Conservation (phyloP, 2,329 filamentous ascomycete species). For the Cladosporium oxysporum region DNA sequence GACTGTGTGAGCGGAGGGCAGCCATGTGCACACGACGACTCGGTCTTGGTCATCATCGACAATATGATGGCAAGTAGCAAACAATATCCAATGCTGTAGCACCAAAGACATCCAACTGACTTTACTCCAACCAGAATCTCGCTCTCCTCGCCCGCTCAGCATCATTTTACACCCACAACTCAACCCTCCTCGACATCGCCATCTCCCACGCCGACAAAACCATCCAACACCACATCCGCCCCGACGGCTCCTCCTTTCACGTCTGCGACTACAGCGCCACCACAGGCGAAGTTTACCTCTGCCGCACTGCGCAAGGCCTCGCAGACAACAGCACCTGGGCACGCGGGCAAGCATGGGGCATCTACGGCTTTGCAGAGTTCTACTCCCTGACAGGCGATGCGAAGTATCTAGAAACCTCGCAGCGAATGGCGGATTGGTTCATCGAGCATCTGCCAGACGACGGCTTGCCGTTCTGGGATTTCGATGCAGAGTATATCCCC, state of each 20-base stretch:
- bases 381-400: constrained; percentile 19
- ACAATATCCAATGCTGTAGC: not conserved
- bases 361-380: constrained; percentile 26
- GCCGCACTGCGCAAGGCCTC: constrained; percentile 25
- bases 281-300: constrained; percentile 24
- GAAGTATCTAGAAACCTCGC: constrained; percentile 20
- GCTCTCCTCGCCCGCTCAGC: constrained; percentile 23
- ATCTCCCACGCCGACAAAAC: constrained; percentile 24
- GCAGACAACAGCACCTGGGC: constrained; percentile 27
- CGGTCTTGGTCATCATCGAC: constrained; percentile 26
- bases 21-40: constrained; percentile 23
- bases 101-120: not conserved
- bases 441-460: constrained; percentile 25
- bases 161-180: constrained; percentile 21
- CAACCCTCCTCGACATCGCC: constrained; percentile 22
- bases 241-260: constrained; percentile 25
- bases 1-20: constrained; percentile 21
- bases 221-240: constrained; percentile 21
- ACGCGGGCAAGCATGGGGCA: constrained; percentile 25
- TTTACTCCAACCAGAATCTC: constrained; percentile 18
- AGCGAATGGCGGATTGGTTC: constrained; percentile 24
- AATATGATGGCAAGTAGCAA: constrained; percentile 22
- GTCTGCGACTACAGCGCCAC: constrained; percentile 23
- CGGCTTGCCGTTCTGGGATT: constrained; percentile 25
- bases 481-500: constrained; percentile 21